phyloP scores from a whole-genome alignment of 2,329 filamentous ascomycete species.

The Talaromyces piceae region DNA sequence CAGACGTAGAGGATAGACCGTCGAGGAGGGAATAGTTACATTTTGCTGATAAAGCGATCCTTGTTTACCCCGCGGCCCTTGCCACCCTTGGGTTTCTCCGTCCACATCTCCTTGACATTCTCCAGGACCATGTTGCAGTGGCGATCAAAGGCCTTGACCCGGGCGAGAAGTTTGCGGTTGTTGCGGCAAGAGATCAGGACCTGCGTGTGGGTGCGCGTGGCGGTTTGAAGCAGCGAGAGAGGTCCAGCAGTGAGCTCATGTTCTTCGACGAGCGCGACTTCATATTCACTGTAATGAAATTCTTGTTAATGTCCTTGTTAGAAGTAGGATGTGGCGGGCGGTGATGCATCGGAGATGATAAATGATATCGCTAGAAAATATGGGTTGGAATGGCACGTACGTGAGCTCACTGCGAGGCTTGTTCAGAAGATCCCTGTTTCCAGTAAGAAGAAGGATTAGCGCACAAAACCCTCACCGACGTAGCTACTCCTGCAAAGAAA shows the following conservation, averaged over 20 bases:
- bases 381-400: slow-evolving; percentile 45
- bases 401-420: slow-evolving; percentile 88
- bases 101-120: slow-evolving; percentile 99
- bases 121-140: slow-evolving; percentile 99
- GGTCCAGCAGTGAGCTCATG: slow-evolving; percentile 74
- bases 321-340: background rate
- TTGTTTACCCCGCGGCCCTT: slow-evolving; percentile 97
- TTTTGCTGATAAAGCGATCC: slow-evolving; percentile 96
- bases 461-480: slow-evolving; percentile 20
- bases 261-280: slow-evolving; percentile 73
- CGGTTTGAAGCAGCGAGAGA: slow-evolving; percentile 91
- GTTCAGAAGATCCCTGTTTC: slow-evolving; percentile 68
- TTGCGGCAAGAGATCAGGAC: slow-evolving; percentile 96
- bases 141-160: slow-evolving; percentile 96
- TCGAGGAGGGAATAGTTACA: slow-evolving; percentile 53
- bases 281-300: slow-evolving; percentile 64
- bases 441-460: slow-evolving; percentile 13
- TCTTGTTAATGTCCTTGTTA: slow-evolving; percentile 4
- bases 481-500: slow-evolving; percentile 4
- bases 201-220: slow-evolving; percentile 87
- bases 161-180: slow-evolving; percentile 94
- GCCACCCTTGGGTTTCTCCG: slow-evolving; percentile 77
- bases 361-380: slow-evolving; percentile 3
- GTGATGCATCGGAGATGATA: background rate
- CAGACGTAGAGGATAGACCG: background rate